Conservation (phyloP, 495 filamentous ascomycete genomes). For the Pseudotulostoma volvatum region DNA sequence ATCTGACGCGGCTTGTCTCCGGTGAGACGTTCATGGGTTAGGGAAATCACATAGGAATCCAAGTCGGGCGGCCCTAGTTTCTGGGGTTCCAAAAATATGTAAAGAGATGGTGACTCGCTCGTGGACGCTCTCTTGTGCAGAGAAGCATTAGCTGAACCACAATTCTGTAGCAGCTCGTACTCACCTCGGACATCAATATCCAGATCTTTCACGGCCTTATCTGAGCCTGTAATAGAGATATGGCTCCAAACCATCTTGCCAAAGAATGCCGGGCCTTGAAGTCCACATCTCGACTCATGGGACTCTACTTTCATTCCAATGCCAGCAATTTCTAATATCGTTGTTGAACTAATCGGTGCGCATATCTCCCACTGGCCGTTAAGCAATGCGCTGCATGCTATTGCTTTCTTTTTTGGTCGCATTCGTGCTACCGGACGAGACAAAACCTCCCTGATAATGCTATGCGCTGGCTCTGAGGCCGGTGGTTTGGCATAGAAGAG, state of each 20-base stretch:
- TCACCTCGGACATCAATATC: constrained; percentile 33
- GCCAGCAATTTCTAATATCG: constrained; percentile 13
- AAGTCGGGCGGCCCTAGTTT: constrained; percentile 24
- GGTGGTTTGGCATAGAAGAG: constrained; percentile 34
- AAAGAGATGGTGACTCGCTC: constrained; percentile 25
- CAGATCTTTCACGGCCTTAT: constrained; percentile 15
- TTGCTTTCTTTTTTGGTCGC: too few relatives aligned
- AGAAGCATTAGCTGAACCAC: constrained; percentile 46
- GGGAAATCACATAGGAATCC: constrained; percentile 52
- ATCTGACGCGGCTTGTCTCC: constrained; percentile 36
- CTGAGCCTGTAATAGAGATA: constrained; percentile 16
- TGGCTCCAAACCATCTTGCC: constrained; percentile 24
- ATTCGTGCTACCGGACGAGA: constrained; percentile 40
- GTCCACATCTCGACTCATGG: constrained; percentile 20
- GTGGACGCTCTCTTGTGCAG: constrained; percentile 32
- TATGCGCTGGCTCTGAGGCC: constrained; percentile 18
- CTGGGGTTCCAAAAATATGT: constrained; percentile 49
- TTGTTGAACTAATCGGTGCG: constrained; percentile 21
- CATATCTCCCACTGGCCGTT: constrained; percentile 38
- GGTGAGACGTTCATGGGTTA: constrained; percentile 32
- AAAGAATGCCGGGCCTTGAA: constrained; percentile 20
- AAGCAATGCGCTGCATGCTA: constrained; percentile 9
- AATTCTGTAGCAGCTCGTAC: constrained; percentile 41
- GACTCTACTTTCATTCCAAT: constrained; percentile 10
- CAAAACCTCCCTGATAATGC: constrained; percentile 29